Evolutionary conservation across 495 filamentous ascomycete species (phyloP), one percentile per base, ranked within the genome.

Genomic region (Recurvomyces mirabilis): DNA sequence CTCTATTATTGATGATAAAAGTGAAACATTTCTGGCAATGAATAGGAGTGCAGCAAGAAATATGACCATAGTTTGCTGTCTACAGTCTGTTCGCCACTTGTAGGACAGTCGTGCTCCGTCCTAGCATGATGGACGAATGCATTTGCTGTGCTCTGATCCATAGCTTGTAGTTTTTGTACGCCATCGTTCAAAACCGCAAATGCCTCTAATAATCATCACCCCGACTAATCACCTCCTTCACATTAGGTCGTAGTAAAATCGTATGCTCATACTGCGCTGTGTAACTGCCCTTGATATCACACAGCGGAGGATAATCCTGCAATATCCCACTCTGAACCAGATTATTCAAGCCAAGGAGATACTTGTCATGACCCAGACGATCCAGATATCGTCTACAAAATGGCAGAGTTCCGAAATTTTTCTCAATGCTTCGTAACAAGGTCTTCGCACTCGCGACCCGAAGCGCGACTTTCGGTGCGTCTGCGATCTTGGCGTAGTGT

Each of bases 211-310:
- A 94, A 58, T 94, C 87, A 30, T 91, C 83, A 52, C 87, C 87
- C 42, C 86, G 80, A 60, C 84, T 93, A 54, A 94, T 84, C 41
- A 94, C 78, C 68, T 94, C 87, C 71, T 94, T 94, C 20, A 85
- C 80, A 51, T 72, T 93, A 34, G 87, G 86, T 50, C 87, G 72
- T 43, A 94, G 75, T 45, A 94, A 57, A 53, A 94, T 82, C 12
- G 87, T 94, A 71, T 95, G 88, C 72, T 95, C 88, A 57, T 71
- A 94, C 64, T 95, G 88, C 49, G 88, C 88, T 15, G 87, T 93
- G 61, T 91, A 95, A 17, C 84, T 89, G 42, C 88, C 88, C 76
- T 93, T 94, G 66, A 86, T 78, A 69, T 95, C 88, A 47, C 79
- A 78, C 34, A 95, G 70, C 17, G 88, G 88, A 1, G 87, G 86